These are phyloP conservation scores for Kalanchoe fedtschenkoi DNA, from an alignment of 164 flowering plant species.

Conservation along the genomic window DNA sequence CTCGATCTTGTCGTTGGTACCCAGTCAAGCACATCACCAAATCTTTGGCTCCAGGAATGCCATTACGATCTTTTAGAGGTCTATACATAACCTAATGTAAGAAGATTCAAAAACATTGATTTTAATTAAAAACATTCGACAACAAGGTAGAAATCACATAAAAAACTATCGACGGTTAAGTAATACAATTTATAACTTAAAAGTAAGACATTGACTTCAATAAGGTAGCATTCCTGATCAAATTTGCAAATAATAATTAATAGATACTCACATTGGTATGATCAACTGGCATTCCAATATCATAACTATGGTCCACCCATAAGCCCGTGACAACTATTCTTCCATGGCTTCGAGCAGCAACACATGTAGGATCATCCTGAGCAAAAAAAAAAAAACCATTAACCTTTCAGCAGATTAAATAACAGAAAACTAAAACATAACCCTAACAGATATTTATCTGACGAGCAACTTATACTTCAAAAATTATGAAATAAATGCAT, in stretches of 20 bases:
- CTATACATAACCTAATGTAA: slow-evolving; percentile 55
- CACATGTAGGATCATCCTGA: slow-evolving; percentile 81
- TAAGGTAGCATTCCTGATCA: background rate
- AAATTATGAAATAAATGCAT: no score
- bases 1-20: slow-evolving; percentile 75
- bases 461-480: no score
- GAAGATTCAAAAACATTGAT: background rate
- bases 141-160: background rate
- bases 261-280: slow-evolving; percentile 39
- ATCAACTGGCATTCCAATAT: slow-evolving; percentile 54
- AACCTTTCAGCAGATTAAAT: no score
- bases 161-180: no score
- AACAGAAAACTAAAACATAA: no score
- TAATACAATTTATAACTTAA: no score
- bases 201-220: no score
- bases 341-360: slow-evolving; percentile 61
- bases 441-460: no score
- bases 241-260: background rate
- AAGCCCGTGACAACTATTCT: slow-evolving; percentile 52
- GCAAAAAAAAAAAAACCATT: background rate
- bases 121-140: background rate
- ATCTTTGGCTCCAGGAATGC: slow-evolving; percentile 66
- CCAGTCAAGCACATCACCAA: slow-evolving; percentile 80
- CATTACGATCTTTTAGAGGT: slow-evolving; percentile 66
- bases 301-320: slow-evolving; percentile 79